These are phyloP conservation scores for Talaromyces pinophilus DNA, from an alignment of 2,329 filamentous ascomycete genomes.

Conservation along the genomic window DNA sequence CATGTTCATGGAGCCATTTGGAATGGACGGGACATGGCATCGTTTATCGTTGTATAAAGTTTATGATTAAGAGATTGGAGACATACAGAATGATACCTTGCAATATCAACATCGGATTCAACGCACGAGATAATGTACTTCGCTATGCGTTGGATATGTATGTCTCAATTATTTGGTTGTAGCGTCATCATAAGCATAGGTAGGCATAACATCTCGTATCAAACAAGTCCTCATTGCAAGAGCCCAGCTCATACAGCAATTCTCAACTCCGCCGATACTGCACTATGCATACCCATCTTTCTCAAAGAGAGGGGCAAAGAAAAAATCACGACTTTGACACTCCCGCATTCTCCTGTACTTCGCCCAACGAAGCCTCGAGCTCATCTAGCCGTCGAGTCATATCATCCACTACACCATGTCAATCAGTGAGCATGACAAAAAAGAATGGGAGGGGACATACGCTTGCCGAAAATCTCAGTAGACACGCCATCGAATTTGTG, in stretches of 20 bases:
- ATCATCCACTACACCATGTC: conserved; percentile 73
- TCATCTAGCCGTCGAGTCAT: conserved; percentile 86
- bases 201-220: background rate
- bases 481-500: conserved; percentile 84
- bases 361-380: conserved; percentile 71
- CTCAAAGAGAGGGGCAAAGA: no score
- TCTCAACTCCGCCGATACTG: background rate
- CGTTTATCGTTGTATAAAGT: background rate
- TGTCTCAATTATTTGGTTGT: background rate
- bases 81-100: conserved; percentile 15
- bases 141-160: background rate
- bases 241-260: background rate
- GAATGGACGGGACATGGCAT: background rate
- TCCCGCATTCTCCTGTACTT: conserved; percentile 48
- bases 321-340: conserved; percentile 27
- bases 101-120: background rate
- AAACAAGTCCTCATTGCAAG: background rate
- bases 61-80: conserved; percentile 3
- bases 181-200: background rate
- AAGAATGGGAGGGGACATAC: conserved; percentile 55
- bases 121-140: background rate
- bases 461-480: conserved; percentile 83
- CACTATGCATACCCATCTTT: background rate
- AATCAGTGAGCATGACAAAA: background rate
- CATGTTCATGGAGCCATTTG: conserved; percentile 19